These are phyloP conservation scores for Neurospora discreta DNA, from an alignment of 495 filamentous ascomycete species.

Conservation along the genomic window DNA sequence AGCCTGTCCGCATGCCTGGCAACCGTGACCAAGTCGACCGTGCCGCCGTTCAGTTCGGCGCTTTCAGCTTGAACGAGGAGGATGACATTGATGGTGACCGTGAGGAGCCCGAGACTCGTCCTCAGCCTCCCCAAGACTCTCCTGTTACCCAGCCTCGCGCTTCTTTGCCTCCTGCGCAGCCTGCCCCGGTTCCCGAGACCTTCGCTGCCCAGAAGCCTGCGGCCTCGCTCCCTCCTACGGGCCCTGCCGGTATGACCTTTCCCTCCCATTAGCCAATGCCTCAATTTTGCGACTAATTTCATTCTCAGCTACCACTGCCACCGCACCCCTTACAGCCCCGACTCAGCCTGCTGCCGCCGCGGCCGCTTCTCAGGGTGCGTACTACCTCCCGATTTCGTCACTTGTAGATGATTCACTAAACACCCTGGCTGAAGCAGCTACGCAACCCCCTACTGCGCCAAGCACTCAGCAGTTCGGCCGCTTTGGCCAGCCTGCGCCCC, in stretches of 20 bases:
- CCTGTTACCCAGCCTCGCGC: conserved; percentile 82
- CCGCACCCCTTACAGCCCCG: conserved; percentile 17
- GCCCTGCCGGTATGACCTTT: conserved; percentile 27
- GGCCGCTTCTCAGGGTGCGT: conserved; percentile 19
- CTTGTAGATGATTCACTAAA: conserved; percentile 14
- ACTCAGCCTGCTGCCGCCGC: conserved; percentile 10
- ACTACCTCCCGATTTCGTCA: not conserved
- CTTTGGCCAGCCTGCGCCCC: conserved; percentile 47
- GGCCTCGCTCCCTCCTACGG: conserved; percentile 45
- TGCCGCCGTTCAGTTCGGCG: conserved; percentile 93
- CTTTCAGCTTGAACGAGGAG: conserved; percentile 76
- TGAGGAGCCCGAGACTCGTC: conserved; percentile 88
- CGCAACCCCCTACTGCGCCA: conserved; percentile 35
- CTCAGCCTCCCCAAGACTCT: conserved; percentile 89
- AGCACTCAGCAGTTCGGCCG: conserved; percentile 57
- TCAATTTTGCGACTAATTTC: conserved; percentile 16
- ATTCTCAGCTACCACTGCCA: conserved; percentile 19
- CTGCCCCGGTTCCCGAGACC: conserved; percentile 47
- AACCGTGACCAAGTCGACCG: conserved; percentile 84
- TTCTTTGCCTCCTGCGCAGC: conserved; percentile 68
- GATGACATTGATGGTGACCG: conserved; percentile 80
- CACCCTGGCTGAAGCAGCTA: conserved; percentile 17
- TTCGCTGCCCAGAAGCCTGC: conserved; percentile 56
- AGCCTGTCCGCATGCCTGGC: conserved; percentile 97
- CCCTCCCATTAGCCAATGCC: not conserved